phyloP scores from a whole-genome alignment of 164 flowering plant genomes.

The Vitis labrusca region DNA sequence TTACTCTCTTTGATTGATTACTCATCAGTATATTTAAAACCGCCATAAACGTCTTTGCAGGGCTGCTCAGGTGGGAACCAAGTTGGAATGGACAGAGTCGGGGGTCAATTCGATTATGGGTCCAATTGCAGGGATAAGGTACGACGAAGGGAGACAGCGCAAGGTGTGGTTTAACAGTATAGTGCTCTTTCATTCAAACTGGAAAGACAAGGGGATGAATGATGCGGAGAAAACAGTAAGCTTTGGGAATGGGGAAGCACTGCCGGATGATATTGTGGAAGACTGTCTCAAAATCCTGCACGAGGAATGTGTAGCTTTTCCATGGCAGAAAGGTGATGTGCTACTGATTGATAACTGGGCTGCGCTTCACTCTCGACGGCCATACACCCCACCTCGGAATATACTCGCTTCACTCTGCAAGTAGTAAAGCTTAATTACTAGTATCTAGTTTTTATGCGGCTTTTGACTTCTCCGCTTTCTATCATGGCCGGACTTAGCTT shows the following conservation, averaged over 20 bases:
- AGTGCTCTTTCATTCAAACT: slow-evolving; percentile 83
- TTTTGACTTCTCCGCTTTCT: too few relatives aligned
- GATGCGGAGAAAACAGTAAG: slow-evolving; percentile 78
- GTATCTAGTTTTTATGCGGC: too few relatives aligned
- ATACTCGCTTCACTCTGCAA: slow-evolving; percentile 87
- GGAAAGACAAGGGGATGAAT: slow-evolving; percentile 65
- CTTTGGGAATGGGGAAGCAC: slow-evolving; percentile 74
- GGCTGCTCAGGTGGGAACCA: slow-evolving; percentile 80
- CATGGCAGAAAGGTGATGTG: slow-evolving; percentile 86
- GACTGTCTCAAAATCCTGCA: slow-evolving; percentile 72
- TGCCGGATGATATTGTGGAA: slow-evolving; percentile 61
- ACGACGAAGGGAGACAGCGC: slow-evolving; percentile 54
- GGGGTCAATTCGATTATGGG: slow-evolving; percentile 79
- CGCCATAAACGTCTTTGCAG: slow-evolving; percentile 28
- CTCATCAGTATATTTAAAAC: too few relatives aligned
- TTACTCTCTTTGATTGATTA: too few relatives aligned
- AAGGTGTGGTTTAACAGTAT: slow-evolving; percentile 94
- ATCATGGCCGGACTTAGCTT: too few relatives aligned
- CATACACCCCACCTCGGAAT: slow-evolving; percentile 78
- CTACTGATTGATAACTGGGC: slow-evolving; percentile 80
- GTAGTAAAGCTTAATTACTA: slow-evolving; percentile 18
- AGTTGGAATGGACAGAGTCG: slow-evolving; percentile 77
- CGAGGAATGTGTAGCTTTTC: slow-evolving; percentile 77
- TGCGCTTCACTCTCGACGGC: slow-evolving; percentile 75
- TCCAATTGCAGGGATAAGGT: slow-evolving; percentile 80